These are phyloP conservation scores for Ogataea salicorniae DNA, from an alignment of 805 yeast genomes.

Conservation along the genomic window DNA sequence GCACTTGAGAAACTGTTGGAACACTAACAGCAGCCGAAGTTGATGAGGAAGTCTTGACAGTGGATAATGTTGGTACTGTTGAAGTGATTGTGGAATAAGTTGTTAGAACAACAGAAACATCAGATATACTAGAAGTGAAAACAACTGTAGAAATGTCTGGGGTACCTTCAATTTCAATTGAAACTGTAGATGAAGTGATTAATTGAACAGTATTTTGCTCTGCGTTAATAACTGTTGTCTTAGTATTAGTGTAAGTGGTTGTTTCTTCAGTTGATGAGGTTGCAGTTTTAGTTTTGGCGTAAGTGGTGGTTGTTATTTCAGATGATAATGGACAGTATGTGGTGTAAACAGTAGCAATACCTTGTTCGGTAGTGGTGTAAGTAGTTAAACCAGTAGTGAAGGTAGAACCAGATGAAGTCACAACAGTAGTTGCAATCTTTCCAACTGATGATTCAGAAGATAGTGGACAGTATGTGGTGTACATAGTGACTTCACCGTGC, in stretches of 20 bases:
- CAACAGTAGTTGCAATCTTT: background rate
- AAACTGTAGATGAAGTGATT: slow-evolving; percentile 15
- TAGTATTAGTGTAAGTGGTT: slow-evolving; percentile 3
- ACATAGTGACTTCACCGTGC: slow-evolving; percentile 11
- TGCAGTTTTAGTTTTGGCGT: background rate
- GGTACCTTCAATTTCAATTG: slow-evolving; percentile 14
- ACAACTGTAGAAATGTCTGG: slow-evolving; percentile 12
- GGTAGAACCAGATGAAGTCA: slow-evolving; percentile 2
- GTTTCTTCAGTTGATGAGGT: slow-evolving; percentile 2
- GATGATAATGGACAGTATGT: slow-evolving; percentile 20
- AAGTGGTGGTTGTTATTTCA: slow-evolving; percentile 5
- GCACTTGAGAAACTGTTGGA: slow-evolving; percentile 10
- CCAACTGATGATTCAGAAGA: slow-evolving; percentile 5
- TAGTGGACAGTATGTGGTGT: slow-evolving; percentile 15
- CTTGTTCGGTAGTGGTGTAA: slow-evolving; percentile 8
- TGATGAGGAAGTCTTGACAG: slow-evolving; percentile 2
- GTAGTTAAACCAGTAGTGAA: slow-evolving; percentile 9
- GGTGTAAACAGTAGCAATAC: slow-evolving; percentile 14
- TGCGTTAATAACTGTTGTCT: background rate
- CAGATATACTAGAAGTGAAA: slow-evolving; percentile 24
- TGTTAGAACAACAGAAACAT: slow-evolving; percentile 22
- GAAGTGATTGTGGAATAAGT: slow-evolving; percentile 15
- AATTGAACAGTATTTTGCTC: slow-evolving; percentile 16
- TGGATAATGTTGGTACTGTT: background rate
- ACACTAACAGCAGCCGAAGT: slow-evolving; percentile 4